phyloP scores from a whole-genome alignment of 495 filamentous ascomycete genomes.

The Lophiostoma macrostomum region DNA sequence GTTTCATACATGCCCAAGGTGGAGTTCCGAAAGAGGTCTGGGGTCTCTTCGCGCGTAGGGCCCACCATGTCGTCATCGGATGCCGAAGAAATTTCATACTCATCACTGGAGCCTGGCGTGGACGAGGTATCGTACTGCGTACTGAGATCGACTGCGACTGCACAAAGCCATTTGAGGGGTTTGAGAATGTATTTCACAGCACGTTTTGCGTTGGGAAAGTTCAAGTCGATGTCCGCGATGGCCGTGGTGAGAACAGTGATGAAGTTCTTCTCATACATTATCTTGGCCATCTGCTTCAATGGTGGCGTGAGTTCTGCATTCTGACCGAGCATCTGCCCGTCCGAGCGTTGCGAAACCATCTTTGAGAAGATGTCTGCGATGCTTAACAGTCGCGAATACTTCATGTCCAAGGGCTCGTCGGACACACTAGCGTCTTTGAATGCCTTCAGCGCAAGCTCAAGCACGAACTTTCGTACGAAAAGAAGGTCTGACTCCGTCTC shows the following conservation, averaged over 20 bases:
- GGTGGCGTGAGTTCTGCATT: slow-evolving; percentile 48
- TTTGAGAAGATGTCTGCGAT: slow-evolving; percentile 90
- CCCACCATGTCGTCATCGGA: slow-evolving; percentile 86
- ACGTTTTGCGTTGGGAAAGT: slow-evolving; percentile 86
- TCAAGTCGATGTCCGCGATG: slow-evolving; percentile 92
- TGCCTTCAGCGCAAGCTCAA: slow-evolving; percentile 86
- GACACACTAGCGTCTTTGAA: slow-evolving; percentile 86
- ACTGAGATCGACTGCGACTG: slow-evolving; percentile 80
- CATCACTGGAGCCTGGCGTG: slow-evolving; percentile 60
- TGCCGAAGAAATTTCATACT: slow-evolving; percentile 85
- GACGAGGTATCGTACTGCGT: slow-evolving; percentile 69
- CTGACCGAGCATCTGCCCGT: slow-evolving; percentile 41
- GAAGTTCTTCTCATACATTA: slow-evolving; percentile 99
- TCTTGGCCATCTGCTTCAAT: slow-evolving; percentile 74
- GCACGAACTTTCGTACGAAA: slow-evolving; percentile 89
- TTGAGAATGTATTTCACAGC: slow-evolving; percentile 94
- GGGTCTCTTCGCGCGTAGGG: slow-evolving; percentile 84
- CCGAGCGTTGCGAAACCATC: slow-evolving; percentile 77
- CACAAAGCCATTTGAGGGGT: slow-evolving; percentile 80
- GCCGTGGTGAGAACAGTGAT: slow-evolving; percentile 83
- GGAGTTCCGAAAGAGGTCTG: slow-evolving; percentile 94
- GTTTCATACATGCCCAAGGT: slow-evolving; percentile 93
- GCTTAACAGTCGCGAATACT: slow-evolving; percentile 79
- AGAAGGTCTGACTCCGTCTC: slow-evolving; percentile 84
- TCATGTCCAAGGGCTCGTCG: slow-evolving; percentile 75